phyloP scores from a whole-genome alignment of 192 early-diverging fungal genomes.

The Coemansia umbellata region DNA sequence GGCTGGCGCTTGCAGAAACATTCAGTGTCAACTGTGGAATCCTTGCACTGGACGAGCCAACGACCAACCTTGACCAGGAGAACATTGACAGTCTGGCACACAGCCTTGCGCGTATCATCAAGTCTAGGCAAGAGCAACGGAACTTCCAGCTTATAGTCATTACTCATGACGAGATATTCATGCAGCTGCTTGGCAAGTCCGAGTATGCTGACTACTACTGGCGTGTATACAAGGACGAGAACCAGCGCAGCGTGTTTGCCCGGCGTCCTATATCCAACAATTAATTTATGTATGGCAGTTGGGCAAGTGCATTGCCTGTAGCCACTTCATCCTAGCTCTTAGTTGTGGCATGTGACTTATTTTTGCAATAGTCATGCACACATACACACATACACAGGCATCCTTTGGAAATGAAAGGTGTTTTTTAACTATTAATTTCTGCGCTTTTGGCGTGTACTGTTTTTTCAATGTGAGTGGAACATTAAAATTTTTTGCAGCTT shows the following conservation, averaged over 20 bases:
- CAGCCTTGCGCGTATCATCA: conserved; percentile 77
- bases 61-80: conserved; percentile 89
- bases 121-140: conserved; percentile 65
- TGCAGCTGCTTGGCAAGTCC: conserved; percentile 71
- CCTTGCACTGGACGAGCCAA: conserved; percentile 94
- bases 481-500: background rate
- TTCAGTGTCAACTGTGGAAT: conserved; percentile 92
- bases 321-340: too few species aligned
- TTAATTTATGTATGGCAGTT: background rate
- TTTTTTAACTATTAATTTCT: too few species aligned
- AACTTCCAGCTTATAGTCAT: conserved; percentile 98
- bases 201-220: conserved; percentile 87
- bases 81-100: conserved; percentile 86
- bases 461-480: too few species aligned
- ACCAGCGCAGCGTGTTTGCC: conserved; percentile 40
- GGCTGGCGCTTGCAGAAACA: conserved; percentile 91
- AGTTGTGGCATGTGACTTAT: too few species aligned
- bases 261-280: conserved; percentile 38
- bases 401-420: too few species aligned
- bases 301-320: too few species aligned
- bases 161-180: conserved; percentile 97
- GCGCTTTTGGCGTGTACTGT: too few species aligned
- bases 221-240: conserved; percentile 77
- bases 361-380: too few species aligned
- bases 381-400: too few species aligned